phyloP scores from a whole-genome alignment of 805 yeast species.

The Kodamaea leandrae region DNA sequence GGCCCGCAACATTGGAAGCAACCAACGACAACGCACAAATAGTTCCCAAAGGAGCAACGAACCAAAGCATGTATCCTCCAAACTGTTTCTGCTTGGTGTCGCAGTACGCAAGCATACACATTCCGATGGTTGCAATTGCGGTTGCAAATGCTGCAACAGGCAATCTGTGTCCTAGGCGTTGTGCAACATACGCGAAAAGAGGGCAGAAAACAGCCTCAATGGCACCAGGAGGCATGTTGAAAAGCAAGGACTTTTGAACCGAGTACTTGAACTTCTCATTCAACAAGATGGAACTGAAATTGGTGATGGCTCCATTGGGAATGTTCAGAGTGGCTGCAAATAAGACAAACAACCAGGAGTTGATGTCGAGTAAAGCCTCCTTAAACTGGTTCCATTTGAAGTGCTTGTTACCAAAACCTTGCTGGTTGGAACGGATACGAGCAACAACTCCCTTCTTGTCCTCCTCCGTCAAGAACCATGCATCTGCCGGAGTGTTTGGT shows the following conservation, averaged over 20 bases:
- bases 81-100: slow-evolving; percentile 18
- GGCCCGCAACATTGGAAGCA: slow-evolving; percentile 53
- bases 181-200: slow-evolving; percentile 25
- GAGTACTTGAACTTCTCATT: slow-evolving; percentile 25
- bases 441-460: slow-evolving; percentile 43
- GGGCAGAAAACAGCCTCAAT: slow-evolving; percentile 42
- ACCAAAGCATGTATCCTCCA: slow-evolving; percentile 32
- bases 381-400: slow-evolving; percentile 37
- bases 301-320: slow-evolving; percentile 40
- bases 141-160: slow-evolving; percentile 24
- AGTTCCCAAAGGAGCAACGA: slow-evolving; percentile 29
- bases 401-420: slow-evolving; percentile 42
- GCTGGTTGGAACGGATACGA: slow-evolving; percentile 47
- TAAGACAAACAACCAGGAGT: slow-evolving; percentile 35
- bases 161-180: slow-evolving; percentile 27
- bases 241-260: slow-evolving; percentile 37
- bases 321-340: slow-evolving; percentile 26
- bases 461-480: slow-evolving; percentile 24
- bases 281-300: slow-evolving; percentile 33
- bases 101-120: slow-evolving; percentile 45
- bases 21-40: slow-evolving; percentile 34
- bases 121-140: slow-evolving; percentile 21
- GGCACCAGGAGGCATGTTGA: slow-evolving; percentile 49
- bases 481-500: slow-evolving; percentile 51
- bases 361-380: slow-evolving; percentile 35